Evolutionary conservation across 805 yeast genomes (phyloP), one percentile per base, ranked within the genome.

Genomic region (Metschnikowia koreensis): DNA sequence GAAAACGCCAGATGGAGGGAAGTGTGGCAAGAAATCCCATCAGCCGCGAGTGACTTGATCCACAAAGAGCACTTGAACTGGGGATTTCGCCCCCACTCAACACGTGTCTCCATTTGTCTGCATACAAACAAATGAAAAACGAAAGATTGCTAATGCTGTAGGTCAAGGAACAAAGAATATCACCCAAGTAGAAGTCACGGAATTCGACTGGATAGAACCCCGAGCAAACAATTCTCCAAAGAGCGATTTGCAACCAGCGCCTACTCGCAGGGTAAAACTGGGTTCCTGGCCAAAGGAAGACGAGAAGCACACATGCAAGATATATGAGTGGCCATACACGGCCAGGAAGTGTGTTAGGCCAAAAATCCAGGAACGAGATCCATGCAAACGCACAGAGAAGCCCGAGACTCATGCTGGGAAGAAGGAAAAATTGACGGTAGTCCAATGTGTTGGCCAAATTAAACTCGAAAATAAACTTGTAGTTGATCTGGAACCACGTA

Each of bases 131-230:
- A 59, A 89, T 84, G 70, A 90, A 91, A 67, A 91, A 81, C 1
- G 96, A 87, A 41, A 89, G 70, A 59, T 92, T 93, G 6, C 97
- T 87, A 73, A 90, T 74, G 0, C 97, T 80, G 69, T 94, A 94
- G 0, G 97, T 88, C 61, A 94, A 74, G 29, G 96, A 87, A 68
- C 96, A 88, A 47, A 93, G 74, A 31, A 94, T 84, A 68, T 94
- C 99, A 17, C 98, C 99, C 44, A 93, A 56, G 66, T 89, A 90
- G 75, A 94, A 93, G 68, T 94, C 99, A 51, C 92, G 79, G 65
- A 94, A 94, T 69, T 93, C 98, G 48, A 94, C 97, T 0, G 98
- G 97, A 62, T 86, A 94, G 40, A 91, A 74, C 0, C 98, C 98
- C 1, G 96, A 87, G 9, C 88, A 74, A 0, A 86, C 33, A 45